Evolutionary conservation across 257 asterid genomes (phyloP), one percentile per base, ranked within the genome.

Genomic region (Gentiana dahurica): DNA sequence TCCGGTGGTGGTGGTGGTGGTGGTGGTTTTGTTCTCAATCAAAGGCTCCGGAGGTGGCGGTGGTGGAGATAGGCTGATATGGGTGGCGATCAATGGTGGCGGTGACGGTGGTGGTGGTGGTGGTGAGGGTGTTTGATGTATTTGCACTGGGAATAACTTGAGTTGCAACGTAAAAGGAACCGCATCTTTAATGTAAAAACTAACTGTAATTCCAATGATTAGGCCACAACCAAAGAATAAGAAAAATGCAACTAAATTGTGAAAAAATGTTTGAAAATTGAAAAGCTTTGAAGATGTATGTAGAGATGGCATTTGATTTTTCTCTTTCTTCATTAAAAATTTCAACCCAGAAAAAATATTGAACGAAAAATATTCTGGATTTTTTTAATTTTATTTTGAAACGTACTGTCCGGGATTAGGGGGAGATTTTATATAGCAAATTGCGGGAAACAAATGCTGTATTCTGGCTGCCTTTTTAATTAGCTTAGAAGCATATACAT

Each of bases 221-320:
- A 90, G 52, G 47, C 97, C 97, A 47, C 75, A 80, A 5, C 90
- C 89, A 68, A 90, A 86, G 61, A 83, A 74, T 5, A 90, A 59
- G 53, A 82, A 77, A 67, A 73, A 79, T 0, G 73, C n/a, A 0
- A 84, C 13, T 41, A 86, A 65, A 72, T 50, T 77, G 0, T 81
- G 82, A 57, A 82, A 72, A 50, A 67, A 60, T 49, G 62, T 58
- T 13, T 71, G 76, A 33, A 75, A 62, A 58, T 35, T 59, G 57
- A 71, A 35, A 43, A 69, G 39, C 38, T 69, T 80, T 1, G 72
- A 11, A 9, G 64, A 62, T 24, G 60, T 34, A 12, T 71, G 11
- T 32, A 65, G n/a, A 41, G 53, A 55, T 8, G 51, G 65, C 6
- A 10, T 58, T 54, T 57, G 68, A 36, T 58, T 54, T 12, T 48